These are phyloP conservation scores for Vachellia pachyceras DNA, from an alignment of 306 rosid species.

Conservation along the genomic window DNA sequence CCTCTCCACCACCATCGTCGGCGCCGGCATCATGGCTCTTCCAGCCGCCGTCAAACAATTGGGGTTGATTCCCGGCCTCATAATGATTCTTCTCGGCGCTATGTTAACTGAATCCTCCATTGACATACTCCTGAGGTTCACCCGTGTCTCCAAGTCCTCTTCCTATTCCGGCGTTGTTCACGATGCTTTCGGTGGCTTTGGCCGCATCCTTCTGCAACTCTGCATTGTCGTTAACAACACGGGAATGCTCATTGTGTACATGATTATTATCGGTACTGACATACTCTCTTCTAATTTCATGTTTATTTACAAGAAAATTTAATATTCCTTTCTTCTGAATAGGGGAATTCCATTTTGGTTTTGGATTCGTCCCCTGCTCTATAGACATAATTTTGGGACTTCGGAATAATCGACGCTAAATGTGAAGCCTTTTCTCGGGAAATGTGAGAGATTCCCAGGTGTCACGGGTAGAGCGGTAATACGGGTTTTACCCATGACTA, in stretches of 20 bases:
- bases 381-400: neutral
- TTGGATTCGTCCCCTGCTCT: neutral
- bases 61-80: too few species aligned
- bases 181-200: constrained; percentile 61
- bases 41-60: too few species aligned
- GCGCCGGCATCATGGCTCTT: too few species aligned
- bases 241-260: constrained; percentile 84
- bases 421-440: neutral
- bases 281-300: neutral
- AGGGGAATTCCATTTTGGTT: neutral
- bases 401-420: neutral
- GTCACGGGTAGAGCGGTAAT: too few species aligned
- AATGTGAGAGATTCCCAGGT: neutral
- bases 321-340: neutral
- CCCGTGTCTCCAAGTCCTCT: constrained; percentile 60
- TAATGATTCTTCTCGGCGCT: constrained; percentile 55
- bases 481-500: too few species aligned
- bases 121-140: constrained; percentile 57
- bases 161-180: constrained; percentile 59
- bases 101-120: constrained; percentile 61
- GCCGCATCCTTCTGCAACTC: constrained; percentile 55
- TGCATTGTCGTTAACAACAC: constrained; percentile 64
- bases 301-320: neutral
- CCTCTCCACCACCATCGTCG: too few species aligned
- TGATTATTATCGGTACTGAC: constrained; percentile 69